Conservation (phyloP, 768 basidiomycete genomes). For the Suillus hirtellus region DNA sequence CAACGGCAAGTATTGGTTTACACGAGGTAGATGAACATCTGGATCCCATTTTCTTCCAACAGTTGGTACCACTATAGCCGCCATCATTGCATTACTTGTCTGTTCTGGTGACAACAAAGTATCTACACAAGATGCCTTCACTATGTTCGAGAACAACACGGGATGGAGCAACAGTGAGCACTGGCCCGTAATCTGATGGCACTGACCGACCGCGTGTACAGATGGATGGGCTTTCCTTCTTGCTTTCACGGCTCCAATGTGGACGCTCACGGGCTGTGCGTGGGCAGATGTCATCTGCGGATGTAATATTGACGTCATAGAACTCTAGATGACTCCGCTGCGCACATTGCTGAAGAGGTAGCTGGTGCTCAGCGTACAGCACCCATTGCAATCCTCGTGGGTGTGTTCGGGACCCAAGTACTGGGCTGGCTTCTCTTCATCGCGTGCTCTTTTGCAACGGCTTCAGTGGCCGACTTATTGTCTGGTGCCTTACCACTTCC, state of each 20-base stretch:
- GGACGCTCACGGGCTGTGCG: conserved; percentile 77
- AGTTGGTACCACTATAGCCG: conserved; percentile 68
- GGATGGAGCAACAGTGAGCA: conserved; percentile 63
- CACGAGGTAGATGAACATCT: conserved; percentile 2
- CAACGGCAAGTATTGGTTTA: conserved; percentile 47
- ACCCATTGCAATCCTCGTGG: conserved; percentile 68
- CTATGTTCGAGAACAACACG: conserved; percentile 67
- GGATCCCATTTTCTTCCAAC: conserved; percentile 2
- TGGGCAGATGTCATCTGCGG: conserved; percentile 6
- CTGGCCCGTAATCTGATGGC: not conserved
- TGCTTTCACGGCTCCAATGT: conserved; percentile 76
- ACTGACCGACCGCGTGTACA: conserved; percentile 25
- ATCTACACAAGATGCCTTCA: conserved; percentile 70
- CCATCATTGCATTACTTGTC: conserved; percentile 60
- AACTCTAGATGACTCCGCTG: conserved; percentile 67
- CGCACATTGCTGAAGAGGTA: conserved; percentile 74
- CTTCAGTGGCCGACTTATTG: conserved; percentile 53
- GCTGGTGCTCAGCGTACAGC: conserved; percentile 63
- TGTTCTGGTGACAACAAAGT: conserved; percentile 56
- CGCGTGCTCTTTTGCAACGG: conserved; percentile 63
- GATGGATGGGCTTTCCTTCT: conserved; percentile 75
- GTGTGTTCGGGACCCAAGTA: conserved; percentile 57
- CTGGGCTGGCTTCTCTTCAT: conserved; percentile 70
- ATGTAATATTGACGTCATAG: conserved; percentile 5
- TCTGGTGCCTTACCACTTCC: conserved; percentile 54